phyloP scores from a whole-genome alignment of 1,284 basidiomycete genomes.

The Moesziomyces sp. region DNA sequence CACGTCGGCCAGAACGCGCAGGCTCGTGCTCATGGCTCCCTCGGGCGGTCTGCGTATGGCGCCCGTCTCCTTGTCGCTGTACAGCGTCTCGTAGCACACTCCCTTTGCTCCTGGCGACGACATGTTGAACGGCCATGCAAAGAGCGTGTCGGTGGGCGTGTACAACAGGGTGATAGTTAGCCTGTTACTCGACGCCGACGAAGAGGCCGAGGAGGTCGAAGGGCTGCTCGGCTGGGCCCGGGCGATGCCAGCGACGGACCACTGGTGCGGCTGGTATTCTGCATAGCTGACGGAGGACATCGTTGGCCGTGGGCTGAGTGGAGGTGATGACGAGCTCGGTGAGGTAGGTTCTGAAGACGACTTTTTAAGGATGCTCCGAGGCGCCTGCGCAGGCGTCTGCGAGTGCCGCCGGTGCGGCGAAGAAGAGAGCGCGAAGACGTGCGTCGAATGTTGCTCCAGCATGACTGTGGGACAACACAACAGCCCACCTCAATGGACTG shows the following conservation, averaged over 20 bases:
- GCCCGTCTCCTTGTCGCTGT: constrained; percentile 1
- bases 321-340: constrained; percentile 5
- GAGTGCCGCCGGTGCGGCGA: constrained; percentile 12
- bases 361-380: constrained; percentile 37
- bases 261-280: constrained; percentile 16
- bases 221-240: constrained; percentile 4
- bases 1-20: constrained; percentile 30
- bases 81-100: constrained; percentile 34
- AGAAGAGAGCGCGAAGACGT: constrained; percentile 13
- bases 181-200: neutral
- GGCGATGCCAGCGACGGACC: constrained; percentile 25
- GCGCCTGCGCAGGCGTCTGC: constrained; percentile 4
- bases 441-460: constrained; percentile 16
- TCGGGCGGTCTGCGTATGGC: constrained; percentile 20
- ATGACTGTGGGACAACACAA: constrained; percentile 9
- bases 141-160: constrained; percentile 27
- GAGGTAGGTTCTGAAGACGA: constrained; percentile 6
- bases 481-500: neutral
- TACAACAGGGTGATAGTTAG: constrained; percentile 35
- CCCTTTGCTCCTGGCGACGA: constrained; percentile 28
- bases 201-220: neutral
- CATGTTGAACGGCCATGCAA: constrained; percentile 41
- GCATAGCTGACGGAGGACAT: constrained; percentile 6
- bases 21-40: constrained; percentile 37
- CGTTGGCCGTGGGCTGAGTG: constrained; percentile 4